phyloP scores from a whole-genome alignment of 1,139 yeast genomes.

The Pichia sp. region DNA sequence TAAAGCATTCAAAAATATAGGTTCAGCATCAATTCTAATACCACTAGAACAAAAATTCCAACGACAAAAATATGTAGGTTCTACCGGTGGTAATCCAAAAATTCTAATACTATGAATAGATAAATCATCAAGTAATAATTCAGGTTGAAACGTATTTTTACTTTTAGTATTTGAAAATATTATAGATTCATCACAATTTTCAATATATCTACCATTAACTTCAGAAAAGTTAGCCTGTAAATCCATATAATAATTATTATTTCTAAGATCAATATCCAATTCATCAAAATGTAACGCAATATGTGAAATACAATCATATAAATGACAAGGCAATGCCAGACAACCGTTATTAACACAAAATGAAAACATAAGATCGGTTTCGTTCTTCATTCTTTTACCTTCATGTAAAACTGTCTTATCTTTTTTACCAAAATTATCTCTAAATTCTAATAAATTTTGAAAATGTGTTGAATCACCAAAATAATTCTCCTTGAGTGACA shows the following conservation, averaged over 20 bases:
- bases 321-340: conserved; percentile 61
- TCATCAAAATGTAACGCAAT: conserved; percentile 58
- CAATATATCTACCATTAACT: conserved; percentile 34
- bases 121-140: conserved; percentile 56
- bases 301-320: conserved; percentile 58
- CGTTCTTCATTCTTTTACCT: conserved; percentile 43
- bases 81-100: conserved; percentile 87
- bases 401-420: conserved; percentile 6
- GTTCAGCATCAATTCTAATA: conserved; percentile 47
- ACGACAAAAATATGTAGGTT: conserved; percentile 80
- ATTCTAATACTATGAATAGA: conserved; percentile 78
- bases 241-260: conserved; percentile 92
- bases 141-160: conserved; percentile 29
- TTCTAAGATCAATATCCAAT: conserved; percentile 71
- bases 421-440: conserved; percentile 16
- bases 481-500: conserved; percentile 79
- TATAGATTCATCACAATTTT: conserved; percentile 25
- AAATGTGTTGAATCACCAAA: conserved; percentile 84
- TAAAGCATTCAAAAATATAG: conserved; percentile 43
- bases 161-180: conserved; percentile 21
- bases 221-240: conserved; percentile 55
- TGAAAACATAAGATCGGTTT: conserved; percentile 67
- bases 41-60: conserved; percentile 78
- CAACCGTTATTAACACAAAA: conserved; percentile 68
- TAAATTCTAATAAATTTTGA: conserved; percentile 76